A percentile compares a stretch with the other conserved stretches of the same genome.
Evolutionary conservation across 192 early-diverging fungal species (phyloP).

Genomic region (Podochytrium sp.): DNA sequence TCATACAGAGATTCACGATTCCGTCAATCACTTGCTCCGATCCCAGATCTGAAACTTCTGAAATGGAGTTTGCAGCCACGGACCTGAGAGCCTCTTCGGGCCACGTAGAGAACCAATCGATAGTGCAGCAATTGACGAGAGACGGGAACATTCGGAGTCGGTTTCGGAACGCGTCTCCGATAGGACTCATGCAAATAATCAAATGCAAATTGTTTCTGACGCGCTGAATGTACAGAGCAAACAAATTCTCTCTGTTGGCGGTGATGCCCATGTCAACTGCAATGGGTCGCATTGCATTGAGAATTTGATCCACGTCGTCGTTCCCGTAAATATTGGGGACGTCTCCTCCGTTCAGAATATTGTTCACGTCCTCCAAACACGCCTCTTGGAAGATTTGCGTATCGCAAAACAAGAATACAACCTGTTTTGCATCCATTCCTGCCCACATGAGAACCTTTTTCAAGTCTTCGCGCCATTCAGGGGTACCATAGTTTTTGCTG

Average conservation of each 20-base stretch:
- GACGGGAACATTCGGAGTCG: slow-evolving; percentile 66
- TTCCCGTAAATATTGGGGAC: slow-evolving; percentile 67
- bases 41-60: slow-evolving; percentile 59
- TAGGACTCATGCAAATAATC: slow-evolving; percentile 70
- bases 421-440: slow-evolving; percentile 61
- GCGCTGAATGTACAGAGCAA: slow-evolving; percentile 57
- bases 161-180: slow-evolving; percentile 67
- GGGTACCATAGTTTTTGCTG: slow-evolving; percentile 63
- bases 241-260: slow-evolving; percentile 59
- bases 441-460: slow-evolving; percentile 61
- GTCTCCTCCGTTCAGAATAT: slow-evolving; percentile 66
- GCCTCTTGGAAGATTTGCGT: slow-evolving; percentile 63
- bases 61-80: slow-evolving; percentile 61
- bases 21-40: slow-evolving; percentile 64
- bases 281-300: slow-evolving; percentile 59
- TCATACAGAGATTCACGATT: slow-evolving; percentile 60
- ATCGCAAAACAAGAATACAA: slow-evolving; percentile 65
- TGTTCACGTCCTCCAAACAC: slow-evolving; percentile 67
- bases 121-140: slow-evolving; percentile 68
- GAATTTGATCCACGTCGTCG: slow-evolving; percentile 61
- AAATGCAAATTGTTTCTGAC: slow-evolving; percentile 57
- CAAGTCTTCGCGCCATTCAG: slow-evolving; percentile 65
- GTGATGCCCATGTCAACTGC: slow-evolving; percentile 51
- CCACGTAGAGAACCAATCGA: slow-evolving; percentile 73
- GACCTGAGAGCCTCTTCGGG: slow-evolving; percentile 62